phyloP scores from a whole-genome alignment of 179 eudicot species.

The Beta macrorhiza region DNA sequence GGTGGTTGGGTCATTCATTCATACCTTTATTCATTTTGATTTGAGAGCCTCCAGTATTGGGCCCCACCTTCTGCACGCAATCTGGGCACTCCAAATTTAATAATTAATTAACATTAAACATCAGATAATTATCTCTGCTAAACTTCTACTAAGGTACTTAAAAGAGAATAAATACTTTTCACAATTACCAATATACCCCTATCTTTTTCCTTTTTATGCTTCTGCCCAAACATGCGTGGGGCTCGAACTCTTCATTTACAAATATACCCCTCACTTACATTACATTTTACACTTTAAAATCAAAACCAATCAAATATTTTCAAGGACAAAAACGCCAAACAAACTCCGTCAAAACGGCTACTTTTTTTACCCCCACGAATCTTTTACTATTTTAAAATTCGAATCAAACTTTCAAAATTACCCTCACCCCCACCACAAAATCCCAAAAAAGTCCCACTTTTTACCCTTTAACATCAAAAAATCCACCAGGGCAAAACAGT shows the following conservation, averaged over 20 bases:
- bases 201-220: neutral
- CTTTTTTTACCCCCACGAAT: neutral
- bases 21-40: too few relatives aligned
- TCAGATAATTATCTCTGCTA: neutral
- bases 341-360: slow-evolving; percentile 11
- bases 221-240: neutral
- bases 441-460: neutral
- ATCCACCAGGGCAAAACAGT: neutral
- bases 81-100: too few relatives aligned
- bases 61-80: too few relatives aligned
- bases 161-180: neutral
- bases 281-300: too few relatives aligned
- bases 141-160: neutral
- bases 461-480: neutral
- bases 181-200: neutral
- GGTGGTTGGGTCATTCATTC: too few relatives aligned
- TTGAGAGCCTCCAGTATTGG: too few relatives aligned
- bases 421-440: neutral
- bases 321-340: neutral
- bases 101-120: too few relatives aligned
- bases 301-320: too few relatives aligned
- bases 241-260: neutral
- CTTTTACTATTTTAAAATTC: slow-evolving; percentile 8
- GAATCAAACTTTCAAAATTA: neutral
- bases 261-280: too few relatives aligned